Percentiles rank a stretch among this genome's conserved stretches.
These are phyloP conservation scores for Lepidium didymum DNA, from an alignment of 345 rosid species.

Conservation along the genomic window DNA sequence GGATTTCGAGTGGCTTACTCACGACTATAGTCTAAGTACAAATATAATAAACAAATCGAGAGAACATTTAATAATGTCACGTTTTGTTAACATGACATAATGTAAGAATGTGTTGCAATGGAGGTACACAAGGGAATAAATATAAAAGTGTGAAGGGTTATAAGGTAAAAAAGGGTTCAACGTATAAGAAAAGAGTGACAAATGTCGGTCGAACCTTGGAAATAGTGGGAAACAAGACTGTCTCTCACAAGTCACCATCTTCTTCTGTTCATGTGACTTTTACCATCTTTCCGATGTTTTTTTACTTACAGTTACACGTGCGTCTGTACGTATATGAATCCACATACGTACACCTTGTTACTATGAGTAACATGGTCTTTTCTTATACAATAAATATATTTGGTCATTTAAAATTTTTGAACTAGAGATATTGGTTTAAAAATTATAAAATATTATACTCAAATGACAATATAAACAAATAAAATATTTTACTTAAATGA, in stretches of 20 bases:
- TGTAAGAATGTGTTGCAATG: too few relatives aligned
- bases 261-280: conserved; percentile 24
- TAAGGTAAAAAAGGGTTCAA: background rate
- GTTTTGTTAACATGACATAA: background rate
- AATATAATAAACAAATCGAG: background rate
- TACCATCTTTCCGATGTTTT: conserved; percentile 19
- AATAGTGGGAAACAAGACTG: conserved; percentile 17
- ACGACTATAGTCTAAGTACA: background rate
- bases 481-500: too few relatives aligned
- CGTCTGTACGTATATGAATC: conserved; percentile 14
- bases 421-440: background rate
- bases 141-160: background rate
- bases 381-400: background rate
- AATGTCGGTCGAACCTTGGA: conserved; percentile 10
- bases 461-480: too few relatives aligned
- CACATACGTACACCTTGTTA: background rate
- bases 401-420: background rate
- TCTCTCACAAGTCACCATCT: conserved; percentile 16
- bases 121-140: background rate
- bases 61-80: background rate
- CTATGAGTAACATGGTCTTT: too few relatives aligned
- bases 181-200: conserved; percentile 13
- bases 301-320: conserved; percentile 20
- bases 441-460: too few relatives aligned
- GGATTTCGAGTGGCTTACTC: background rate